A percentile compares a stretch with the other conserved stretches of the same genome.
Conservation (phyloP, 805 yeast species). For the Metschnikowia proteae region DNA sequence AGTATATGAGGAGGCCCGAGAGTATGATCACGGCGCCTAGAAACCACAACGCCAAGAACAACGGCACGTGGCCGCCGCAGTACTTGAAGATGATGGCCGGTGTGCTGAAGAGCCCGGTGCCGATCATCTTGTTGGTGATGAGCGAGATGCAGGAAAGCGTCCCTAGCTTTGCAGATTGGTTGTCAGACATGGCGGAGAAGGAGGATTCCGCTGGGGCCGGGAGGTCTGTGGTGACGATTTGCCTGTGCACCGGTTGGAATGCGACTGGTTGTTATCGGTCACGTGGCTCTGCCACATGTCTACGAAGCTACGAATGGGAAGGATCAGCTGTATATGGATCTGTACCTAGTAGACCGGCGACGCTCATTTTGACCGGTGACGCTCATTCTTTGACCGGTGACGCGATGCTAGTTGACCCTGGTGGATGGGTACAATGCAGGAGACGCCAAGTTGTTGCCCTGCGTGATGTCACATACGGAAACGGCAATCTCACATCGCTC, state of each 20-base stretch:
- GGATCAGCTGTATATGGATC: too few species aligned
- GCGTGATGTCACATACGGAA: constrained; percentile 9
- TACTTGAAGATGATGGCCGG: constrained; percentile 62
- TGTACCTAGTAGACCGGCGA: too few species aligned
- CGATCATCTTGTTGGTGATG: constrained; percentile 65
- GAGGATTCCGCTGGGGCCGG: too few species aligned
- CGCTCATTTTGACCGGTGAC: too few species aligned
- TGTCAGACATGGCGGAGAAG: constrained; percentile 4
- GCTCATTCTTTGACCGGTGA: too few species aligned
- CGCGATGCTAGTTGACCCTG: too few species aligned
- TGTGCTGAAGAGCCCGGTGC: constrained; percentile 70
- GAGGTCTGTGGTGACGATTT: too few species aligned
- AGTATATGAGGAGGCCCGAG: constrained; percentile 38
- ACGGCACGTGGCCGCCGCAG: constrained; percentile 35
- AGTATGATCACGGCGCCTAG: constrained; percentile 37
- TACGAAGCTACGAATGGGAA: too few species aligned
- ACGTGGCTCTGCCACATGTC: not conserved
- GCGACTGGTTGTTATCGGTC: not conserved
- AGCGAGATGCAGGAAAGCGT: constrained; percentile 39
- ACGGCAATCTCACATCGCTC: constrained; percentile 11
- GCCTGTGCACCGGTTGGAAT: too few species aligned
- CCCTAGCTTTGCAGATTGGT: constrained; percentile 18
- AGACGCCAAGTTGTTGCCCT: constrained; percentile 8
- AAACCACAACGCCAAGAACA: constrained; percentile 32
- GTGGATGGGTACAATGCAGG: not conserved